These are phyloP conservation scores for Leccinellum rugosiceps DNA, from an alignment of 768 basidiomycete species.

Conservation along the genomic window DNA sequence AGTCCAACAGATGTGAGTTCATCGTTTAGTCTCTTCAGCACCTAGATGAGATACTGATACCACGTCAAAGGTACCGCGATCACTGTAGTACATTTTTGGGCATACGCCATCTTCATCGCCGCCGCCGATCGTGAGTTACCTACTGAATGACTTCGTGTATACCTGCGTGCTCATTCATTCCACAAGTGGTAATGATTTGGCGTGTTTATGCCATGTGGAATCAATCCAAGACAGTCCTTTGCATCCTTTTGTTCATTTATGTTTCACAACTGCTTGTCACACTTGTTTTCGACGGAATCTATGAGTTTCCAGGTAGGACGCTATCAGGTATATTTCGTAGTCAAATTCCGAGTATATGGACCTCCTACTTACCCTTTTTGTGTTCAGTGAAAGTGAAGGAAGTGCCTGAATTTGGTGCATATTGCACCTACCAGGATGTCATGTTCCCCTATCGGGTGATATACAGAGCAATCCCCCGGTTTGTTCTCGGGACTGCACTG, in stretches of 20 bases:
- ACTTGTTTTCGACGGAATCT: not conserved
- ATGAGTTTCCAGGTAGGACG: not conserved
- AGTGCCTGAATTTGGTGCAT: not conserved
- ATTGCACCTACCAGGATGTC: not conserved
- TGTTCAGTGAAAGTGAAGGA: not conserved
- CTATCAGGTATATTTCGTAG: conserved; percentile 4
- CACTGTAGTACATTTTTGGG: conserved; percentile 2
- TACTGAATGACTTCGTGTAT: not conserved
- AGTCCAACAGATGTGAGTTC: conserved; percentile 9
- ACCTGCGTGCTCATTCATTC: not conserved
- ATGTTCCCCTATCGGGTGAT: not conserved
- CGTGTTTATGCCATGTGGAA: conserved; percentile 16
- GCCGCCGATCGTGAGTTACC: conserved; percentile 15
- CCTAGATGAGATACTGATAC: not conserved
- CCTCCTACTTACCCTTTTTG: not conserved
- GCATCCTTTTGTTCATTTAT: conserved; percentile 2
- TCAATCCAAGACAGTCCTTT: conserved; percentile 7
- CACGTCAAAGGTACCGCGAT: conserved; percentile 3
- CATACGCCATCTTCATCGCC: conserved; percentile 10
- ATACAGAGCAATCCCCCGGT: not conserved
- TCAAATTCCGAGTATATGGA: not conserved
- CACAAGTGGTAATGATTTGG: conserved; percentile 15
- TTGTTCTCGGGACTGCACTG: not conserved
- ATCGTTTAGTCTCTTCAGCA: not conserved
- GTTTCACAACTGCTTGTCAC: not conserved